Base-by-base conservation (phyloP, 1,284 basidiomycete species). In the Boletus semigastroideus region DNA sequence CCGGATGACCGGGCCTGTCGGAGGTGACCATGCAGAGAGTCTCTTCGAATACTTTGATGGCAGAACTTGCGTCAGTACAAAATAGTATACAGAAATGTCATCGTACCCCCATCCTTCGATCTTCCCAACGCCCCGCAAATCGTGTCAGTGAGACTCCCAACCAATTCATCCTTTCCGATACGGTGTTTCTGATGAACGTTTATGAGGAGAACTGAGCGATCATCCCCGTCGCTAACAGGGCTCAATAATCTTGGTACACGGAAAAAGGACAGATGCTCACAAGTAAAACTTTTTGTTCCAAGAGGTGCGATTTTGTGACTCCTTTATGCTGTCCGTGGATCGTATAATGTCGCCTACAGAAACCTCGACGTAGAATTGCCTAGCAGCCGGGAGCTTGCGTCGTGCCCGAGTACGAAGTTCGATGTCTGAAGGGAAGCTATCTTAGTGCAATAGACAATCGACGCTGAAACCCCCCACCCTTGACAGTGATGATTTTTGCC, bases 251-350 rank as follows among this genome's bases (percentile, higher is more conserved):
- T 22, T 30, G 3, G 7, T 1, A 3, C 34, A 27, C 9, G 25
- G 3, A 2, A 25, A n/a, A 22, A 5, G 27, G 2, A 6, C 39
- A 27, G 8, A 22, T 14, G 44, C 56, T 0, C 25, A 58, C 56
- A 58, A 59, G 43, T 40, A 46, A 5, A 52, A 25, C 1, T 13
- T n/a, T 0, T 48, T 38, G 8, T 42, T 5, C 54, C 54, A 59
- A 19, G 20, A 42, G 1, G 22, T 13, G 1, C 14, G 2, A 43
- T 41, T 50, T 5, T 41, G 31, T 17, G 5, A 27, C 16, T 47
- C 42, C 8, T 41, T 46, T 5, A 13, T 17, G 0, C 0, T 17
- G 4, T 17, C 46, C 10, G 56, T 57, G 11, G 12, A 20, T 17
- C 16, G 22, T 7, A 6, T 1, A 14, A 11, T 9, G 42, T 22